A percentile compares a stretch with the other conserved stretches of the same genome.
phyloP scores from a whole-genome alignment of 2,329 filamentous ascomycete species.

The Berkeleyomyces rouxiae region DNA sequence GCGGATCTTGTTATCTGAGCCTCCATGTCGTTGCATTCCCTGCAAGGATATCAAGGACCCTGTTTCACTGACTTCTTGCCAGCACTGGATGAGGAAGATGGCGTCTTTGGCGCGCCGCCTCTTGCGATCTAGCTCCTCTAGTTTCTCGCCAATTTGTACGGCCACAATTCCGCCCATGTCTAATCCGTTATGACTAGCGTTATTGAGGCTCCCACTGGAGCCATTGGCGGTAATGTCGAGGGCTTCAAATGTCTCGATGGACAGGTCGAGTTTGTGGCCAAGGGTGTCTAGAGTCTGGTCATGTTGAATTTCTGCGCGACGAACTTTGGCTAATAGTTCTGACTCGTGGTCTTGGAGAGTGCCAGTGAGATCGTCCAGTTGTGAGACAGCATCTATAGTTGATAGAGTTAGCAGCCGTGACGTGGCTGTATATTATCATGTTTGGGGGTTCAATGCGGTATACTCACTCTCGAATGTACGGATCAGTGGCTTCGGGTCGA shows the following conservation, averaged over 20 bases:
- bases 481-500: conserved; percentile 94
- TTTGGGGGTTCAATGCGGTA: background rate
- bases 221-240: conserved; percentile 61
- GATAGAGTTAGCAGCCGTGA: conserved; percentile 17
- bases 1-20: conserved; percentile 80
- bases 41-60: conserved; percentile 78
- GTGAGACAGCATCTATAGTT: conserved; percentile 41
- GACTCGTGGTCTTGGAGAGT: conserved; percentile 84
- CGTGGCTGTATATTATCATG: background rate
- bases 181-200: conserved; percentile 15
- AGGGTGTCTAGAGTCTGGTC: conserved; percentile 78
- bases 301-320: conserved; percentile 81
- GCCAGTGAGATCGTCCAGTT: conserved; percentile 55
- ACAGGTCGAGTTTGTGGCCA: conserved; percentile 76
- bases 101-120: conserved; percentile 79
- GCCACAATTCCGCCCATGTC: conserved; percentile 45
- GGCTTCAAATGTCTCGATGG: conserved; percentile 80
- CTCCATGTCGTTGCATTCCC: conserved; percentile 69
- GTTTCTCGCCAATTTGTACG: conserved; percentile 80
- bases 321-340: conserved; percentile 75
- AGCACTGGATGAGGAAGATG: conserved; percentile 89
- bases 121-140: conserved; percentile 91
- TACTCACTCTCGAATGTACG: conserved; percentile 68
- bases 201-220: conserved; percentile 27
- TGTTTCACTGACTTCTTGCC: conserved; percentile 83